phyloP scores from a whole-genome alignment of 2,329 filamentous ascomycete species.

The Madurella mycetomatis region DNA sequence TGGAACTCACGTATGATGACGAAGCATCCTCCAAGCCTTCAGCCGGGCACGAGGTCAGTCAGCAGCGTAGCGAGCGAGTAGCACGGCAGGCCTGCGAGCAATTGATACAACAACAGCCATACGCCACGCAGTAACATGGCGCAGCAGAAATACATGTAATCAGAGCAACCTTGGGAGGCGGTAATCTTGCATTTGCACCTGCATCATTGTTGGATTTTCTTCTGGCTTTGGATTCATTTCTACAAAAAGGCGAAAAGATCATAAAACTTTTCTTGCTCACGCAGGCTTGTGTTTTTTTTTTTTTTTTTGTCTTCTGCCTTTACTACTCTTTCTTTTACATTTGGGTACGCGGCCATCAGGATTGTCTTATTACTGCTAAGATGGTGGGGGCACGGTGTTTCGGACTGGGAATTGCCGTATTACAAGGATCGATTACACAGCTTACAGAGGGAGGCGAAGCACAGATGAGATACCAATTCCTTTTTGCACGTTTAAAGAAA shows the following conservation, averaged over 20 bases:
- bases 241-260: not conserved
- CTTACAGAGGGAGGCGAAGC: not conserved
- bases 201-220: not conserved
- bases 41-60: slow-evolving; percentile 13
- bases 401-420: not conserved
- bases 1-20: slow-evolving; percentile 19
- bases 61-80: slow-evolving; percentile 32
- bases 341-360: not conserved
- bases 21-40: not conserved
- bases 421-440: not conserved
- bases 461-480: not conserved
- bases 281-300: slow-evolving; percentile 2
- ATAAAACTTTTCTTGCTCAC: not conserved
- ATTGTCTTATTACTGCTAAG: not conserved
- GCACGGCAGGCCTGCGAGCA: slow-evolving; percentile 37
- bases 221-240: not conserved
- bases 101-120: slow-evolving; percentile 27
- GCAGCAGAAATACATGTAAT: not conserved
- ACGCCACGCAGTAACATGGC: slow-evolving; percentile 12
- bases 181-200: slow-evolving; percentile 3
- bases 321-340: too few relatives aligned
- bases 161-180: not conserved
- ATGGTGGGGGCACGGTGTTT: not conserved
- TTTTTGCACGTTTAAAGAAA: not conserved
- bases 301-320: not conserved